phyloP scores from a whole-genome alignment of 2,329 filamentous ascomycete species.

The Penicillium sp. region DNA sequence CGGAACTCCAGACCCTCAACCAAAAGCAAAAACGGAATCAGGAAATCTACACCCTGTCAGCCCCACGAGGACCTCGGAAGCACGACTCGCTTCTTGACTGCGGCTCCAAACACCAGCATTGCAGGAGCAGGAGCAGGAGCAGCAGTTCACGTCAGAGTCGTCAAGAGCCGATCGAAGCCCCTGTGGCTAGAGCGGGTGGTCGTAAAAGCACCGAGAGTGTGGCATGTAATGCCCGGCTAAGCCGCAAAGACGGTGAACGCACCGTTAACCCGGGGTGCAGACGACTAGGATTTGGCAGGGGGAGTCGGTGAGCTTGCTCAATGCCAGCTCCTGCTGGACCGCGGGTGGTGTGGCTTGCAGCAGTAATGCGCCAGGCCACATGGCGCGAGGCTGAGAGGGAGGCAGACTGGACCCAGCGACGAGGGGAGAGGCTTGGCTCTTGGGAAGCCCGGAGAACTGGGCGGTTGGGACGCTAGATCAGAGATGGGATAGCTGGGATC shows the following conservation, averaged over 20 bases:
- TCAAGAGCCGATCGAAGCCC: background rate
- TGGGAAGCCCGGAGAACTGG: too few relatives aligned
- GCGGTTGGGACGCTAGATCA: background rate
- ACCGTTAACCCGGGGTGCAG: conserved; percentile 2
- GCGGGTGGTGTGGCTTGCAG: background rate
- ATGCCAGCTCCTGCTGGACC: background rate
- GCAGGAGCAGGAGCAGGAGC: background rate
- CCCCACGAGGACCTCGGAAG: background rate
- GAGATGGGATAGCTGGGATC: background rate
- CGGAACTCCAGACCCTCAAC: background rate
- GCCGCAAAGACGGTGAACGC: conserved; percentile 19
- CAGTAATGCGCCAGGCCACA: background rate
- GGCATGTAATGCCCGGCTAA: background rate
- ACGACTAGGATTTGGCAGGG: conserved; percentile 2
- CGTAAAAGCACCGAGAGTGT: too few relatives aligned
- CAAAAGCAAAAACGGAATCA: background rate
- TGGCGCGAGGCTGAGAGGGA: conserved; percentile 15
- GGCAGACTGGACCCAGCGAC: background rate
- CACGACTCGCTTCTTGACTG: background rate
- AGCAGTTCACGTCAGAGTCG: conserved; percentile 7
- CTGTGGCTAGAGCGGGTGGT: conserved; percentile 3
- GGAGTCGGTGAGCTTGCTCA: conserved; percentile 17
- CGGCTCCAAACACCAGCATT: background rate
- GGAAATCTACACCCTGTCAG: background rate
- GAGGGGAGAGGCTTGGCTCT: background rate